Base-by-base conservation (phyloP, 371 early-diverging fungal genomes). In the Mortierella sp. region DNA sequence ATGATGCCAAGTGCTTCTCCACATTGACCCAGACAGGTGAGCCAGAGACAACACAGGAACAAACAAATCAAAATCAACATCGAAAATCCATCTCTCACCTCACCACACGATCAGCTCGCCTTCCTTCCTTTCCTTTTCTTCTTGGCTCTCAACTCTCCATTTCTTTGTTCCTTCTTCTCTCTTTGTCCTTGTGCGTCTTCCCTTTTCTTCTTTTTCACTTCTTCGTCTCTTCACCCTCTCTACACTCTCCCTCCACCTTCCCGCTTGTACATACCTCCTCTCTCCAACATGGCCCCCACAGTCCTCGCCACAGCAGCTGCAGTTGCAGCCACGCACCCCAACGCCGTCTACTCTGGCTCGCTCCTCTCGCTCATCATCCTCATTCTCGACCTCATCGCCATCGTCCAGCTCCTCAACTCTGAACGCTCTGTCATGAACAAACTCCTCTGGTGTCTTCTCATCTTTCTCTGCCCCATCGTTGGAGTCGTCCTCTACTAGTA, bases 401-500 rank as follows among this genome's bases (percentile, higher is more conserved):
- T 93, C 74, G 90, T 92, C 77, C 91, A 92, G 83, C 90, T 93
- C 56, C 85, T 93, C 80, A 91, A 91, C 84, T 92, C 92, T 1
- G 89, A 87, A 35, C 90, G 93, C 14, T 70, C 88, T 38, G 85
- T 90, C 14, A 41, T 81, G 54, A 89, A 89, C 76, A 93, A 93
- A 83, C 76, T 93, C 6, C 90, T 91, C 74, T 93, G 93, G 93
- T 89, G 90, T 63, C 83, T 92, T 12, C 80, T 93, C 24, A 89
- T 93, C 81, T 92, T 93, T 76, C 89, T 93, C 82, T 92, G 90
- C 83, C 93, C 93, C 43, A 82, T 93, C 27, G 83, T 91, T 70
- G 93, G 93, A 10, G 78, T 93, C 71, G 78, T 93, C 74, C 77
- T 91, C 72, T 93, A 93, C 80, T 91, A 89, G 93, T 93, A 92